These are phyloP conservation scores for Nematocida sp. DNA, from an alignment of 371 early-diverging fungal genomes.

Conservation along the genomic window DNA sequence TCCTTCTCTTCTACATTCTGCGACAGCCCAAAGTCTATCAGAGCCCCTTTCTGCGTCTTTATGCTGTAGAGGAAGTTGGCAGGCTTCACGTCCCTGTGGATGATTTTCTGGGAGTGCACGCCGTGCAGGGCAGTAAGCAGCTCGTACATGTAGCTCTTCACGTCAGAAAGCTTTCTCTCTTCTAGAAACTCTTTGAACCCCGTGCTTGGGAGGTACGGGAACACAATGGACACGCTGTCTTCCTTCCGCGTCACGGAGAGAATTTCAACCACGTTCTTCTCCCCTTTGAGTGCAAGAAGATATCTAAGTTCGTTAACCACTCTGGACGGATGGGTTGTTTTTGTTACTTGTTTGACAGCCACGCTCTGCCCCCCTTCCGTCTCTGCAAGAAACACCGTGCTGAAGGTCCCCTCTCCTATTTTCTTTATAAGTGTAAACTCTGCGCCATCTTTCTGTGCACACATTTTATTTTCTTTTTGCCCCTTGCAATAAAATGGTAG, in stretches of 20 bases:
- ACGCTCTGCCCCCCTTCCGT: slow-evolving; percentile 67
- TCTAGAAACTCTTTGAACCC: slow-evolving; percentile 72
- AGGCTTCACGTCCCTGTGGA: slow-evolving; percentile 86
- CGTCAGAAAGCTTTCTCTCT: slow-evolving; percentile 67
- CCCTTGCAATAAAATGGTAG: slow-evolving; percentile 52
- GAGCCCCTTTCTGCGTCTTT: slow-evolving; percentile 69
- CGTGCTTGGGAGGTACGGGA: slow-evolving; percentile 77
- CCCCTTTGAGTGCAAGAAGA: slow-evolving; percentile 69
- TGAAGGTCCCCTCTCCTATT: slow-evolving; percentile 73
- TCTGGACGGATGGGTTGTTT: slow-evolving; percentile 73
- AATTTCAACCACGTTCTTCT: slow-evolving; percentile 69
- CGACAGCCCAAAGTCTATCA: slow-evolving; percentile 96
- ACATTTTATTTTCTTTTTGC: slow-evolving; percentile 50
- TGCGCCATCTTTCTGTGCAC: not conserved
- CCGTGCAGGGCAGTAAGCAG: slow-evolving; percentile 70
- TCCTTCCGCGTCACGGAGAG: slow-evolving; percentile 73
- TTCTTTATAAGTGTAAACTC: slow-evolving; percentile 53
- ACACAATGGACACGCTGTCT: slow-evolving; percentile 75
- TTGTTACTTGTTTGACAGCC: slow-evolving; percentile 81
- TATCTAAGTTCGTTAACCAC: slow-evolving; percentile 79
- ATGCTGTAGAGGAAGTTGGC: slow-evolving; percentile 81
- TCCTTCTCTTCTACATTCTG: slow-evolving; percentile 66
- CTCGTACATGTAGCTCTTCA: slow-evolving; percentile 72
- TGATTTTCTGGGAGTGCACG: slow-evolving; percentile 66
- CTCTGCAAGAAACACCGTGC: slow-evolving; percentile 82